These are phyloP conservation scores for Thuidium tamariscinum DNA, from an alignment of 225 moss, liverwort and hornwort species.

Conservation along the genomic window DNA sequence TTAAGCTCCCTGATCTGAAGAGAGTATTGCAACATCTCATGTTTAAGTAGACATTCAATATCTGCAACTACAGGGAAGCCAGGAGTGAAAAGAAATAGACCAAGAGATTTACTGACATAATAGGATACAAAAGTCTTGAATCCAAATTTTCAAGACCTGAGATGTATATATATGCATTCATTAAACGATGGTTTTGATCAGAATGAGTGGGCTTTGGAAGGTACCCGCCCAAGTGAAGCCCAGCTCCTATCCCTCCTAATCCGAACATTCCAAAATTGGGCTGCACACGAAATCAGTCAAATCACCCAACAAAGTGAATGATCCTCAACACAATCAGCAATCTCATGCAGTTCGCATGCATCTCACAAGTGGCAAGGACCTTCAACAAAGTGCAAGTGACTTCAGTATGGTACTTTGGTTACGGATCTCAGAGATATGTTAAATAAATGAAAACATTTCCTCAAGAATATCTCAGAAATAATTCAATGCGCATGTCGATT, in stretches of 20 bases:
- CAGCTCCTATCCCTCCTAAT: constrained; percentile 43
- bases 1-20: neutral
- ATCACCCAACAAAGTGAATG: neutral
- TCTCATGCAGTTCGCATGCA: neutral
- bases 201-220: neutral
- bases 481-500: neutral
- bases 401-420: neutral
- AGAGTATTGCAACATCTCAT: neutral
- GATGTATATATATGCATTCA: neutral
- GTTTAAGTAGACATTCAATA: neutral
- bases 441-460: neutral
- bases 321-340: neutral
- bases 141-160: neutral
- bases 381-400: neutral
- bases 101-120: neutral
- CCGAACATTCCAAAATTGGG: constrained; percentile 43
- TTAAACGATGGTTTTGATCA: neutral
- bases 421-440: too few relatives aligned
- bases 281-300: constrained; percentile 10
- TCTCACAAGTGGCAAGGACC: neutral
- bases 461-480: neutral
- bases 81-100: neutral
- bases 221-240: constrained; percentile 33
- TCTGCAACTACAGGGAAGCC: neutral
- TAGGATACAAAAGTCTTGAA: neutral